Evolutionary conservation across 2,329 filamentous ascomycete genomes (phyloP), one percentile per base, ranked within the genome.

Genomic region (Fusarium secorum): DNA sequence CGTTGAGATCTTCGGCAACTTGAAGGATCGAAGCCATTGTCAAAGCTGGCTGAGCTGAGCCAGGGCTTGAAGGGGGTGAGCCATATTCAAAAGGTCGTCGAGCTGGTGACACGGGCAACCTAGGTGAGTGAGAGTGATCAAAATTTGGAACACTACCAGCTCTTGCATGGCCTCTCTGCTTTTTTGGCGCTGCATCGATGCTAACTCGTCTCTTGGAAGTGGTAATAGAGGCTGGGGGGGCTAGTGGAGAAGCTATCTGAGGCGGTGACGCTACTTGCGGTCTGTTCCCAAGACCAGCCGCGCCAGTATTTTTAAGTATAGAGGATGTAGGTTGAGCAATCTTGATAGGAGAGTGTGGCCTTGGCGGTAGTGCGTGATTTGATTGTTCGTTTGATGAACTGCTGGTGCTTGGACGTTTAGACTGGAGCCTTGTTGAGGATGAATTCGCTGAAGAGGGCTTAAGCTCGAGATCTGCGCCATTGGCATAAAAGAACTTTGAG

Each of bases 401-500:
- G 55, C 79, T 78, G 36, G 77, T 80, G 17, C 75, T 81, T 42
- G 81, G 81, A 70, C 82, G 85, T 51, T 77, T 81, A 11, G 79
- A 72, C 17, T 81, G 72, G 41, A 83, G 74, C 74, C 83, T 85
- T 46, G 86, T 83, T 58, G 78, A 80, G 48, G 79, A 82, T 13
- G 85, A 87, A 46, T 84, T 78, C 11, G 79, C 79, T 4, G 87
- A 88, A 33, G 80, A 81, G 20, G 70, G 35, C 13, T 77, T 71
- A 11, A 85, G 64, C 60, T 90, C 86, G 4, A 87, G 86, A 18
- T 67, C 64, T 22, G 83, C 82, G 33, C 90, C 90, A 79, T 93
- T 92, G 65, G 91, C 92, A 78, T 94, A 92, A 79, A 94, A 89
- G 83, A 95, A 94, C 77, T 92, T 93, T 80, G 84, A 85, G 11